These are phyloP conservation scores for Lactarius akahatsu DNA, from an alignment of 768 basidiomycete species.

Conservation along the genomic window DNA sequence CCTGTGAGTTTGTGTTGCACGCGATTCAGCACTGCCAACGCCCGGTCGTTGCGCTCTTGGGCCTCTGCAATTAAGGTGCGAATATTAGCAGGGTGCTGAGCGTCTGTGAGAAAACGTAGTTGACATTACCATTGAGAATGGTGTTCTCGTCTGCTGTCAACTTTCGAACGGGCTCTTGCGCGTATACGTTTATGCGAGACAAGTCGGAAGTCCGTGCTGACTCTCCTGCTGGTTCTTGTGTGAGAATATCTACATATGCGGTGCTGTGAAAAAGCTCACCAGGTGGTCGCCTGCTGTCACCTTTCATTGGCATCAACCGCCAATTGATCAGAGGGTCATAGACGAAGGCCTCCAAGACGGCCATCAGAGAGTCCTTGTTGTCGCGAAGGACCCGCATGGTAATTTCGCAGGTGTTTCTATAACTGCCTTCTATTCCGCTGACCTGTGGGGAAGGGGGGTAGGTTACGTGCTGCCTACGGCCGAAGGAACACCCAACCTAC, in stretches of 20 bases:
- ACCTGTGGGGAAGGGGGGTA: conserved; percentile 55
- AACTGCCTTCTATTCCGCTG: conserved; percentile 97
- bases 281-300: conserved; percentile 66
- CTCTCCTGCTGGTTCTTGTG: conserved; percentile 42
- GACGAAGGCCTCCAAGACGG: conserved; percentile 96
- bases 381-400: conserved; percentile 96
- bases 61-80: conserved; percentile 45
- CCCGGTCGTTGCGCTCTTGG: conserved; percentile 89
- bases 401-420: conserved; percentile 92
- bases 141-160: conserved; percentile 91
- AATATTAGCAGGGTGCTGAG: background rate
- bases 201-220: conserved; percentile 60
- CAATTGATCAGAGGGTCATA: conserved; percentile 98
- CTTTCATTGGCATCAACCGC: conserved; percentile 86
- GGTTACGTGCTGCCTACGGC: background rate
- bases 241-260: conserved; percentile 11
- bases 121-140: conserved; percentile 76
- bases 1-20: conserved; percentile 95
- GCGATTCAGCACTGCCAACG: conserved; percentile 88
- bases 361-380: conserved; percentile 99
- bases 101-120: background rate
- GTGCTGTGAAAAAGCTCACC: conserved; percentile 41
- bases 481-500: conserved; percentile 42
- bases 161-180: conserved; percentile 78
- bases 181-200: conserved; percentile 65